Conservation (phyloP, 495 filamentous ascomycete genomes). For the Penicillium coprophilum region DNA sequence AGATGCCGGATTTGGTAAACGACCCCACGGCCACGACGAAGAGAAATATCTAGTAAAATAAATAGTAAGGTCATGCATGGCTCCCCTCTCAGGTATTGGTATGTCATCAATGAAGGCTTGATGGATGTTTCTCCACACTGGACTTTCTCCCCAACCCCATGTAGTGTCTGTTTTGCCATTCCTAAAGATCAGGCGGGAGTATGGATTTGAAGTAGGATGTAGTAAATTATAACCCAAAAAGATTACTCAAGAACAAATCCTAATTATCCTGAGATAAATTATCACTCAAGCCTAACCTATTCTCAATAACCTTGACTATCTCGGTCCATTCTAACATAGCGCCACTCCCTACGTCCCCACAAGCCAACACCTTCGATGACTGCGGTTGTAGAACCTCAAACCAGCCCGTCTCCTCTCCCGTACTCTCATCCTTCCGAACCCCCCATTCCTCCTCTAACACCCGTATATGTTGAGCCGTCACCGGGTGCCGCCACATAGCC, state of each 20-base stretch:
- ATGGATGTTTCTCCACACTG: no score
- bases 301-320: slow-evolving; percentile 58
- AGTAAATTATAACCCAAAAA: not conserved
- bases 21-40: no score
- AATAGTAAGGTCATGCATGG: no score
- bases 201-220: not conserved
- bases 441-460: slow-evolving; percentile 66
- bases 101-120: no score
- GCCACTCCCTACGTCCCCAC: slow-evolving; percentile 66
- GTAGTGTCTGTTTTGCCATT: not conserved
- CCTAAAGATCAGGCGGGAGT: not conserved
- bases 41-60: no score
- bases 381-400: slow-evolving; percentile 63
- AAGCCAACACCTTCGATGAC: slow-evolving; percentile 63
- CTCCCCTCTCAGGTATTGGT: no score
- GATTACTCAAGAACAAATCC: not conserved
- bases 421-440: slow-evolving; percentile 24
- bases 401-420: slow-evolving; percentile 52
- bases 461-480: slow-evolving; percentile 62
- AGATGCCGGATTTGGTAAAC: no score
- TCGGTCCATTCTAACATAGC: slow-evolving; percentile 66
- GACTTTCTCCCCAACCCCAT: no score
- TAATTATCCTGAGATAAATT: not conserved
- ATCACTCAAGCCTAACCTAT: slow-evolving; percentile 10
- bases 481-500: slow-evolving; percentile 74